These are phyloP conservation scores for Pleurotus citrinopileatus DNA, from an alignment of 768 basidiomycete species.

Conservation along the genomic window DNA sequence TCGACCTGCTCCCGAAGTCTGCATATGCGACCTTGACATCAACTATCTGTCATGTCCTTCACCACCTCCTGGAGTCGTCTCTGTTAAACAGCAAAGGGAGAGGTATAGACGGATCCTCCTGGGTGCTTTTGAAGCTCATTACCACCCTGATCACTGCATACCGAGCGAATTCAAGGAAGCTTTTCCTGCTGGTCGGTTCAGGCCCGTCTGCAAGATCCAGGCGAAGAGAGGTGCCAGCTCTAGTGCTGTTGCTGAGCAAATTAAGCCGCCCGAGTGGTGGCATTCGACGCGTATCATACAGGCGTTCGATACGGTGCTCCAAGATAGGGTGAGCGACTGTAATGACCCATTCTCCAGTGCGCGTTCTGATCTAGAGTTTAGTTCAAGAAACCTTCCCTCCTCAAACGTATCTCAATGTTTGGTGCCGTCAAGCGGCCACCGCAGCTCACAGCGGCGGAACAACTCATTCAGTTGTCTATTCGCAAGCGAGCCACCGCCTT, in stretches of 20 bases:
- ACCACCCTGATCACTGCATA: conserved; percentile 85
- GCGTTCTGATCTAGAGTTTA: conserved; percentile 22
- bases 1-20: conserved; percentile 75
- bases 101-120: conserved; percentile 73
- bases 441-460: conserved; percentile 75
- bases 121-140: conserved; percentile 79
- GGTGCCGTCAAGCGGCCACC: conserved; percentile 69
- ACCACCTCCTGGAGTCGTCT: conserved; percentile 73
- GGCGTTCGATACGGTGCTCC: conserved; percentile 84
- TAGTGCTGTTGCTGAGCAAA: conserved; percentile 82
- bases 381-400: conserved; percentile 86
- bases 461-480: conserved; percentile 83
- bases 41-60: conserved; percentile 80
- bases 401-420: conserved; percentile 81
- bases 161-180: conserved; percentile 93
- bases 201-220: conserved; percentile 88
- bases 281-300: conserved; percentile 87
- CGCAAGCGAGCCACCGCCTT: conserved; percentile 93
- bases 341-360: background rate
- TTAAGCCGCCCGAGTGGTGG: conserved; percentile 94
- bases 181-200: conserved; percentile 88
- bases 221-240: conserved; percentile 79
- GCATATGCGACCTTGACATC: conserved; percentile 84
- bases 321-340: conserved; percentile 61
- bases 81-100: conserved; percentile 76